Evolutionary conservation across 2,329 filamentous ascomycete genomes (phyloP).

Genomic region (Colletotrichum trifolii): DNA sequence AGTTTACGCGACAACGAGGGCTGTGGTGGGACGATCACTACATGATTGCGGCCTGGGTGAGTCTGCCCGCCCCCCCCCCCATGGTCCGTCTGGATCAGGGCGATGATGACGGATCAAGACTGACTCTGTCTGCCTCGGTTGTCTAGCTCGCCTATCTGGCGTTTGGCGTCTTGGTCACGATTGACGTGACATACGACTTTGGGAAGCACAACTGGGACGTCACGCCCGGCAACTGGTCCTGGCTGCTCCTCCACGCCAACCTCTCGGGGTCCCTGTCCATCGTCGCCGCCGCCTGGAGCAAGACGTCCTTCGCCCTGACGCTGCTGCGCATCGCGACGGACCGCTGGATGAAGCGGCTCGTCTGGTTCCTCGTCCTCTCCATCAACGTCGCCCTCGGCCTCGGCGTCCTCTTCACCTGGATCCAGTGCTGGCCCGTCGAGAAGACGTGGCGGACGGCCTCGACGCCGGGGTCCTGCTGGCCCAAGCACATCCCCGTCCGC

Average conservation of each 20-base stretch:
- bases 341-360: slow-evolving; percentile 38
- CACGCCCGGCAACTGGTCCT: slow-evolving; percentile 25
- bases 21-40: slow-evolving; percentile 39
- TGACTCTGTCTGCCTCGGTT: neutral
- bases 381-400: slow-evolving; percentile 41
- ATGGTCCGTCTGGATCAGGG: no score
- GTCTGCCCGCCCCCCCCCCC: neutral
- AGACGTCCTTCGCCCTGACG: slow-evolving; percentile 45
- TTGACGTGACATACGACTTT: slow-evolving; percentile 32
- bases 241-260: slow-evolving; percentile 36
- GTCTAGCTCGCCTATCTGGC: slow-evolving; percentile 25
- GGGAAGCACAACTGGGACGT: slow-evolving; percentile 36
- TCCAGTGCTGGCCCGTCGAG: slow-evolving; percentile 42
- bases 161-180: slow-evolving; percentile 25
- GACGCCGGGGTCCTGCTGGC: slow-evolving; percentile 41
- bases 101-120: no score
- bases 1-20: slow-evolving; percentile 32
- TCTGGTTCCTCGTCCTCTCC: slow-evolving; percentile 43
- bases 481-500: slow-evolving; percentile 41
- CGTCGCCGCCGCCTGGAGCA: slow-evolving; percentile 42
- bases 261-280: slow-evolving; percentile 38
- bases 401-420: slow-evolving; percentile 41
- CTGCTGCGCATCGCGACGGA: slow-evolving; percentile 42
- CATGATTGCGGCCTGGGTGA: slow-evolving; percentile 39
- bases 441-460: slow-evolving; percentile 40